Conservation (phyloP, 2,329 filamentous ascomycete genomes). For the Pyrenophora seminiperda region DNA sequence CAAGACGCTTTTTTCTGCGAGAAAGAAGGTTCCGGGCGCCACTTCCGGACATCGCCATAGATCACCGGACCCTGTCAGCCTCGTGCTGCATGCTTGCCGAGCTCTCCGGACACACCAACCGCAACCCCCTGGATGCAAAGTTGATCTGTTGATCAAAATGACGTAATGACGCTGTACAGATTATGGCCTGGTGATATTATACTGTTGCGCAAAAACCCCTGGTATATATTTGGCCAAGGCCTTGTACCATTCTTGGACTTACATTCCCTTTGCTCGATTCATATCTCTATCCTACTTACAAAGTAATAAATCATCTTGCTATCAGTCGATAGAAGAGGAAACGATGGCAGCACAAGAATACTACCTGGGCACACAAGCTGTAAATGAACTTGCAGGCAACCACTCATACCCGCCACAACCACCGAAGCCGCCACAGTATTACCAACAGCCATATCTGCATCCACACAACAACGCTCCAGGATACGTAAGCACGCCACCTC, state of each 20-base stretch:
- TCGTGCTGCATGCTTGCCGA: constrained; percentile 31
- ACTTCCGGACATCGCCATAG: constrained; percentile 12
- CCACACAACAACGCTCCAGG: constrained; percentile 11
- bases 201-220: constrained; percentile 32
- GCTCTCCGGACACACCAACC: constrained; percentile 28
- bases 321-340: background rate
- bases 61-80: constrained; percentile 17
- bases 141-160: constrained; percentile 29
- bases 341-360: constrained; percentile 45
- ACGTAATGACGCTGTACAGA: constrained; percentile 28
- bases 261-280: background rate
- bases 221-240: constrained; percentile 24
- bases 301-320: background rate
- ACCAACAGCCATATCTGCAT: constrained; percentile 23
- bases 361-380: constrained; percentile 33
- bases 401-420: constrained; percentile 18
- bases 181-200: constrained; percentile 29
- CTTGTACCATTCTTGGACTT: too few species aligned
- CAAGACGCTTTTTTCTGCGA: background rate
- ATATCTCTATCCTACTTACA: background rate
- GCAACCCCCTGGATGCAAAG: constrained; percentile 17
- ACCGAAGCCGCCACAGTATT: constrained; percentile 21
- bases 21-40: constrained; percentile 6
- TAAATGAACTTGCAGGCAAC: constrained; percentile 29
- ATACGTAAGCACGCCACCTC: constrained; percentile 17